These are phyloP conservation scores for Leishmania amazonensis DNA, from an alignment of 208 protist species.

Conservation along the genomic window DNA sequence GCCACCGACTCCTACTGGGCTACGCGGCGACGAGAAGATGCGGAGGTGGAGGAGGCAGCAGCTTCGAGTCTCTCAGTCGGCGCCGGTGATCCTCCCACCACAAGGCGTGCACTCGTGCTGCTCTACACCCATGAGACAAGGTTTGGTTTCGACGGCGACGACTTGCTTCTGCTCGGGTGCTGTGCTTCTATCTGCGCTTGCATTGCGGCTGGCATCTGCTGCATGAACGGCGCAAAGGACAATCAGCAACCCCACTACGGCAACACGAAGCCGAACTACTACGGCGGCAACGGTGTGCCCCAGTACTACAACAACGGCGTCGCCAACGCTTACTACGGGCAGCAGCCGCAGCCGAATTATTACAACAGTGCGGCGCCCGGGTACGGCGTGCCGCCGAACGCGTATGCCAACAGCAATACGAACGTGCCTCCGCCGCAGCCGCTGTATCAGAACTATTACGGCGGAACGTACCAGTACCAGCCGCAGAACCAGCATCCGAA, in stretches of 20 bases:
- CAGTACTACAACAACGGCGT: constrained; percentile 4
- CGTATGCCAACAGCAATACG: constrained; percentile 2
- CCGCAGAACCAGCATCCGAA: not conserved
- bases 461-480: not conserved
- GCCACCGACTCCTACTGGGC: not conserved
- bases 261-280: constrained; percentile 4
- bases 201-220: constrained; percentile 23
- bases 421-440: not conserved
- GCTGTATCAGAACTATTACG: not conserved
- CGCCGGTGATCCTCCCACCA: not conserved
- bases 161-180: constrained; percentile 19
- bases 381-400: constrained; percentile 23
- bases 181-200: constrained; percentile 19
- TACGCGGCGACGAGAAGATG: not conserved
- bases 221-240: constrained; percentile 8
- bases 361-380: constrained; percentile 2
- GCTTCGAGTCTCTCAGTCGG: not conserved
- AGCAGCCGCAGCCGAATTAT: not conserved
- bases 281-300: not conserved
- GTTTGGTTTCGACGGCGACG: constrained; percentile 16
- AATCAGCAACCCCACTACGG: not conserved
- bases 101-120: constrained; percentile 15
- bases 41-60: not conserved
- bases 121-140: constrained; percentile 18
- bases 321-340: constrained; percentile 6